Base-by-base conservation (phyloP, 176 grass and related monocot species). In the Carex kokanica region DNA sequence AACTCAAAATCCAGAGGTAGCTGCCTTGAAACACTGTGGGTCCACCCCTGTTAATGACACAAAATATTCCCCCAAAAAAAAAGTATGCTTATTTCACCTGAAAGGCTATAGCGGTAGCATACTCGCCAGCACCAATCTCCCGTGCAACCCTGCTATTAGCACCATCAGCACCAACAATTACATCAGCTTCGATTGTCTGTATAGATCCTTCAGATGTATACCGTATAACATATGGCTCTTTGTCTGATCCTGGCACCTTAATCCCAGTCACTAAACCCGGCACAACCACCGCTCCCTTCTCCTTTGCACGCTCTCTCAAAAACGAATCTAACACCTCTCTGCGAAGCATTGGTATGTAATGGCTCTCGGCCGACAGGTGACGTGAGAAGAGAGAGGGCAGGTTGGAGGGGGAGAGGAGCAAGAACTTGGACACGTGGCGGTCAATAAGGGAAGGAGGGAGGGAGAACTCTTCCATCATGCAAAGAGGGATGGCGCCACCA, bases 41-140 rank as follows among this genome's bases (percentile, higher is more conserved):
- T n/a, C n/a, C n/a, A n/a, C n/a, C n/a, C n/a, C n/a, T n/a, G n/a
- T 13, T 25, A 47, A 74, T 49, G 18, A 18, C 43, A 51, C 24
- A 64, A 51, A 45, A 24, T 0, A 36, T 79, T 21, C 27, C 6
- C 8, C 43, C 27, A 1, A 27, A 27, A 45, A 60, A 60, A 61
- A 18, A 18, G 5, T 24, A 64, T 0, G 7, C 8, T 45, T 63
- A 41, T 63, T 61, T 25, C 10, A 81, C 79, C 79, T 98, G 95
- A 93, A 98, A 94, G 65, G 95, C 95, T 74, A 98, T 98, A 34
- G 95, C 95, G 53, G 95, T 94, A n/a, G 92, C 69, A 87, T 98
- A 98, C 74, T 84, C 89, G 11, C 95, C 95, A 1, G 90, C 95
- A 6, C 85, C 87, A 4, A 98, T 88, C 85, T 84, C 86, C 2